Conservation (phyloP, 768 basidiomycete genomes). For the Macrolepiota dolichaula region DNA sequence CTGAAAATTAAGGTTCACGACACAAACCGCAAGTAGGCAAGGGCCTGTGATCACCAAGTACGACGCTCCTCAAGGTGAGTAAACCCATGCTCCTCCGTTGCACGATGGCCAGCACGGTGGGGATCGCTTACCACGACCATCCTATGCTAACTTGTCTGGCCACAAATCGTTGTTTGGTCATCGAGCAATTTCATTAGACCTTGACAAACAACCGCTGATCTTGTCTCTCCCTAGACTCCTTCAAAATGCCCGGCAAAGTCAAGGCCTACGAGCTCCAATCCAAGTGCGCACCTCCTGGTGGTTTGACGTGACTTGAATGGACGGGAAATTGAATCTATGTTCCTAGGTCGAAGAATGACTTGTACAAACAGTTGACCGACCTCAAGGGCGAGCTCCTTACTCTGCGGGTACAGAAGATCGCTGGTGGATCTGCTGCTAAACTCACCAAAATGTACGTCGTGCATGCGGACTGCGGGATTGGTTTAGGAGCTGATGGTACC, state of each 20-base stretch:
- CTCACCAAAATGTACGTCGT: constrained; percentile 91
- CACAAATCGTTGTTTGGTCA: not conserved
- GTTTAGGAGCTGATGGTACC: not conserved
- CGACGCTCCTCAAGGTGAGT: constrained; percentile 45
- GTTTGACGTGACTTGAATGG: not conserved
- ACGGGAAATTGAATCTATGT: constrained; percentile 13
- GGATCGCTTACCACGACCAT: not conserved
- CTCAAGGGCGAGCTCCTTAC: constrained; percentile 93
- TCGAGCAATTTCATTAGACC: constrained; percentile 4
- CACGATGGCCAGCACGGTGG: not conserved
- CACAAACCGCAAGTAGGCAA: constrained; percentile 25
- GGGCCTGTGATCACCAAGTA: constrained; percentile 32
- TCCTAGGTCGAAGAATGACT: constrained; percentile 91
- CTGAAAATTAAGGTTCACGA: constrained; percentile 41
- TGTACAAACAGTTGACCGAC: constrained; percentile 89
- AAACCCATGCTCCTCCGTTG: constrained; percentile 18
- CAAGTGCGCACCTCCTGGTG: constrained; percentile 56
- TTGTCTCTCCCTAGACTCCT: constrained; percentile 23
- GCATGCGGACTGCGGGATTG: not conserved
- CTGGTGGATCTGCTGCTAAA: constrained; percentile 92
- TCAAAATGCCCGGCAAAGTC: constrained; percentile 85
- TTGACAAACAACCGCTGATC: constrained; percentile 14
- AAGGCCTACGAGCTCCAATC: constrained; percentile 96
- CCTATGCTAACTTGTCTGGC: not conserved
- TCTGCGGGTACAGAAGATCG: constrained; percentile 97